A percentile compares a stretch with the other conserved stretches of the same genome.
These are phyloP conservation scores for Oropetium thomaeum DNA, from an alignment of 176 grass and related monocot genomes.

Conservation along the genomic window DNA sequence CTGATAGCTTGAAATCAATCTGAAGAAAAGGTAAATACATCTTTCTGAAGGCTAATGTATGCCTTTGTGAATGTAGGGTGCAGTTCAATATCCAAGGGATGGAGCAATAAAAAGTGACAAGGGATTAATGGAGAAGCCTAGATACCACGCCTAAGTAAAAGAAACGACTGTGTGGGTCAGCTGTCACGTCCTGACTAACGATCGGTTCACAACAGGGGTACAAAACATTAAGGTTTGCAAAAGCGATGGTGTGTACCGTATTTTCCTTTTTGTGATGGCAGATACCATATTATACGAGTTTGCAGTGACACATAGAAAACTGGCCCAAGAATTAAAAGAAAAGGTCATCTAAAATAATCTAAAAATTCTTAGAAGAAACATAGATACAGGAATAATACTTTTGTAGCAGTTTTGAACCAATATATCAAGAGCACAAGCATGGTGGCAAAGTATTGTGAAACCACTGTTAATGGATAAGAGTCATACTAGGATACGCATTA, in stretches of 20 bases:
- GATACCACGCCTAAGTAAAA: not conserved
- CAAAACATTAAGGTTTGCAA: no score
- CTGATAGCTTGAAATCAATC: not conserved
- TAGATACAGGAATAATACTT: not conserved
- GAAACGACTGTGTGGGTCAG: no score
- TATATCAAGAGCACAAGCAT: slow-evolving; percentile 8
- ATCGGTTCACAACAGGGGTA: no score
- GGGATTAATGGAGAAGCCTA: slow-evolving; percentile 4
- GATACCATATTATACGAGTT: no score
- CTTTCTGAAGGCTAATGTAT: not conserved
- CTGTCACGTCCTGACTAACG: no score
- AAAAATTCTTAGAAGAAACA: not conserved
- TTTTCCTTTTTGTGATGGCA: no score
- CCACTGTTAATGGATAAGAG: no score
- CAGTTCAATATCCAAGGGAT: slow-evolving; percentile 3
- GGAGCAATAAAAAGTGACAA: not conserved
- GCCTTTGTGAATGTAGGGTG: not conserved
- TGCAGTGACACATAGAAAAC: no score
- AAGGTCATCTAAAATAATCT: not conserved
- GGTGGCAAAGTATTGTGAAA: slow-evolving; percentile 28
- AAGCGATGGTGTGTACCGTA: no score
- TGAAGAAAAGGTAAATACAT: not conserved
- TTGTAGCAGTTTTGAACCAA: not conserved
- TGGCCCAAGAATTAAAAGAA: no score
- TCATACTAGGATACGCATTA: no score